phyloP scores from a whole-genome alignment of 805 yeast genomes.

The Kazachstania taianensis region DNA sequence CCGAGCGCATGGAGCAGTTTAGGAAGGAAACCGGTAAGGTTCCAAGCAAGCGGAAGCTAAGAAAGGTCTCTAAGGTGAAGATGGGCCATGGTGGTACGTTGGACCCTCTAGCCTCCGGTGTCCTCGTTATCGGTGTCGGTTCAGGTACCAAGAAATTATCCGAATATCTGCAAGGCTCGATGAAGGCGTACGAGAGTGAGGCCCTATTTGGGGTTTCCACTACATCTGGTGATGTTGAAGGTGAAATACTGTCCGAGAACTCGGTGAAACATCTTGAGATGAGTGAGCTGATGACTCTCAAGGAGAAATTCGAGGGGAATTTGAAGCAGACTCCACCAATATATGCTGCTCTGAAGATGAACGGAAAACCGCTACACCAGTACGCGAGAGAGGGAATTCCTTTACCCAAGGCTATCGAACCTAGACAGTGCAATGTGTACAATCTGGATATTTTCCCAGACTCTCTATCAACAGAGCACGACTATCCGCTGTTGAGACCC shows the following conservation, averaged over 20 bases:
- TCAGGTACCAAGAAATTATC: conserved; percentile 76
- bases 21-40: conserved; percentile 33
- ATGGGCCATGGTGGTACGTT: conserved; percentile 98
- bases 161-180: conserved; percentile 60
- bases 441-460: conserved; percentile 42
- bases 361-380: conserved; percentile 88
- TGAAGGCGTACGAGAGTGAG: conserved; percentile 70
- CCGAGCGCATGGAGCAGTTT: conserved; percentile 34
- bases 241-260: conserved; percentile 57
- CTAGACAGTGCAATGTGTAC: conserved; percentile 57
- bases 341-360: conserved; percentile 86
- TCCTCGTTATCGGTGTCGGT: conserved; percentile 85
- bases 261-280: conserved; percentile 46
- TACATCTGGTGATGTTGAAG: conserved; percentile 90
- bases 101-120: conserved; percentile 95
- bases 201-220: conserved; percentile 87
- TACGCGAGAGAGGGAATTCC: conserved; percentile 86
- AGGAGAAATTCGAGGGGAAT: conserved; percentile 65
- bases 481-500: conserved; percentile 37
- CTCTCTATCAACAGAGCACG: conserved; percentile 45
- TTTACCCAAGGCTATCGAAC: conserved; percentile 71
- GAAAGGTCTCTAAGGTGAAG: conserved; percentile 51
- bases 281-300: conserved; percentile 40
- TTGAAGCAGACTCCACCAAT: conserved; percentile 90
- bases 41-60: conserved; percentile 42